Conservation (phyloP, 1,139 yeast species). For the Yamadazyma sp. region DNA sequence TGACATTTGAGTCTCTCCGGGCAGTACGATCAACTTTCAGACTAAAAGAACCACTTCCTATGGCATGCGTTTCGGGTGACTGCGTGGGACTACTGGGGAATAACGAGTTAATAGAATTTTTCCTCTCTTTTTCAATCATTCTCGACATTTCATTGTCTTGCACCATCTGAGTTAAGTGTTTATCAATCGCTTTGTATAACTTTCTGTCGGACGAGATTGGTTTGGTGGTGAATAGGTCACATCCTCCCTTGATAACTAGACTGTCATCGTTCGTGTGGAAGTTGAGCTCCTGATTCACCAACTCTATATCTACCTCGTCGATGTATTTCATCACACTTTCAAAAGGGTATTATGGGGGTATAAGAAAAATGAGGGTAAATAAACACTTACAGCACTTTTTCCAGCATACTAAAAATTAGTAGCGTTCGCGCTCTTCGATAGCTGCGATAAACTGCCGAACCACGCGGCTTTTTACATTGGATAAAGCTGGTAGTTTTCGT, state of each 20-base stretch:
- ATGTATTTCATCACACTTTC: conserved; percentile 55
- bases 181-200: conserved; percentile 82
- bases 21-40: conserved; percentile 18
- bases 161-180: conserved; percentile 66
- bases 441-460: conserved; percentile 1
- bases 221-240: conserved; percentile 92
- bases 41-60: conserved; percentile 5
- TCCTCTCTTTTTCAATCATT: conserved; percentile 42
- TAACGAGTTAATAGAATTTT: conserved; percentile 35
- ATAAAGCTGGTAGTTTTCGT: too few species aligned
- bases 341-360: neutral
- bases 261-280: conserved; percentile 88
- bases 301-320: conserved; percentile 87
- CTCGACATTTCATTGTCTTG: conserved; percentile 54
- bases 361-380: neutral
- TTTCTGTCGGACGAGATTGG: conserved; percentile 89
- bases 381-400: conserved; percentile 1
- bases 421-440: conserved; percentile 1
- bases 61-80: conserved; percentile 20
- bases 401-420: neutral
- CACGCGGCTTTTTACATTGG: neutral
- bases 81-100: conserved; percentile 35
- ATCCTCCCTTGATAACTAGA: conserved; percentile 74
- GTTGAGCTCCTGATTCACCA: conserved; percentile 81
- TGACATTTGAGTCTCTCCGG: conserved; percentile 20